phyloP scores from a whole-genome alignment of 2,329 filamentous ascomycete species.

The Aspergillus pseudonomiae region DNA sequence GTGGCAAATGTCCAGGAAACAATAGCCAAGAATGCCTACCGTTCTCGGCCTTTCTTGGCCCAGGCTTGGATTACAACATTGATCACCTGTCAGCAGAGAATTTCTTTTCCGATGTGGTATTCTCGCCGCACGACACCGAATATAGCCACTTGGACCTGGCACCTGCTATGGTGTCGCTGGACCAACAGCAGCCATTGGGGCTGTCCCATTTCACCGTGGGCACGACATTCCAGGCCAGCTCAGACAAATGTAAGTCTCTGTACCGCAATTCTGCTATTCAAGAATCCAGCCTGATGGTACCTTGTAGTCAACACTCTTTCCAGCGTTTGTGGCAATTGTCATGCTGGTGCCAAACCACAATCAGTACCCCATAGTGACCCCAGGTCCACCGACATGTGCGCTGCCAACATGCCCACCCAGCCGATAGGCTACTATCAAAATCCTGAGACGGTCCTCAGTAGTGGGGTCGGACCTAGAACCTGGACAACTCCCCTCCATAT shows the following conservation, averaged over 20 bases:
- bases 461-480: not conserved
- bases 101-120: not conserved
- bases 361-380: not conserved
- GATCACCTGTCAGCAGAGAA: not conserved
- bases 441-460: not conserved
- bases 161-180: not conserved
- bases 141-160: not conserved
- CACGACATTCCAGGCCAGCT: not conserved
- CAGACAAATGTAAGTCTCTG: not conserved
- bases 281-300: not conserved
- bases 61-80: not conserved
- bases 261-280: not conserved
- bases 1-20: not conserved
- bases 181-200: not conserved
- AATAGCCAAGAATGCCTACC: not conserved
- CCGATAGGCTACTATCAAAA: not conserved
- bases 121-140: not conserved
- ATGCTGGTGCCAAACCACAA: not conserved
- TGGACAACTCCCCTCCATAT: conserved; percentile 9
- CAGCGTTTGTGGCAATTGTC: not conserved
- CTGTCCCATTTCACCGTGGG: not conserved
- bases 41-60: not conserved
- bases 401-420: not conserved
- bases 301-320: not conserved
- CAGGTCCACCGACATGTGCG: not conserved